These are phyloP conservation scores for Hygrocybe coccinea DNA, from an alignment of 768 basidiomycete genomes.

Conservation along the genomic window DNA sequence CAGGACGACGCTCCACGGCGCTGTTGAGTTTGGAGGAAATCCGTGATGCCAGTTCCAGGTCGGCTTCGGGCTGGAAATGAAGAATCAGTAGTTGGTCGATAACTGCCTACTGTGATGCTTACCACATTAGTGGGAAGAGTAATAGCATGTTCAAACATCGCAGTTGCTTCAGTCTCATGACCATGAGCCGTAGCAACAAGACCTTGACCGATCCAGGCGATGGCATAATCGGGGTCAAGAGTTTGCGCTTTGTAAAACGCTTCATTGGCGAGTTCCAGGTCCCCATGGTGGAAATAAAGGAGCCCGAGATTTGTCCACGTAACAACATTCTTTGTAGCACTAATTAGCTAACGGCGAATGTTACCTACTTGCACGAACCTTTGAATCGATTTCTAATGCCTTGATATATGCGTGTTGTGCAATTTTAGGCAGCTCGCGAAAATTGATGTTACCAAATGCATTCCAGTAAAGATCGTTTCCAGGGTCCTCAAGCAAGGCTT, in stretches of 20 bases:
- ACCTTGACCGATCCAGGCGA: conserved; percentile 90
- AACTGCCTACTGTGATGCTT: conserved; percentile 25
- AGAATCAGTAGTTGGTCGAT: background rate
- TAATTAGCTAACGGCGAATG: conserved; percentile 5
- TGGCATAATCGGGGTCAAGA: conserved; percentile 82
- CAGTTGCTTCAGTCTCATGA: conserved; percentile 55
- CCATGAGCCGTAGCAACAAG: conserved; percentile 59
- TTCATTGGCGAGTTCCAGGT: conserved; percentile 79
- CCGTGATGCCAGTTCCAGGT: conserved; percentile 67
- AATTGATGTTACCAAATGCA: conserved; percentile 70
- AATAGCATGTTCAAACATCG: conserved; percentile 71
- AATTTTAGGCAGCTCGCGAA: conserved; percentile 58
- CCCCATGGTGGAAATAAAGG: conserved; percentile 74
- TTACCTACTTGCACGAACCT: conserved; percentile 42
- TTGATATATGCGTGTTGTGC: conserved; percentile 92
- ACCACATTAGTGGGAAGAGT: conserved; percentile 55
- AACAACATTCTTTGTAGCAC: conserved; percentile 48
- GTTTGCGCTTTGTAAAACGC: conserved; percentile 85
- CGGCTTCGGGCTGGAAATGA: conserved; percentile 63
- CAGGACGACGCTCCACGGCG: conserved; percentile 7
- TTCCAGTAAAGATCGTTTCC: conserved; percentile 75
- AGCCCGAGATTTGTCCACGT: conserved; percentile 89
- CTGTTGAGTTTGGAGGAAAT: conserved; percentile 43
- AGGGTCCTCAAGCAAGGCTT: conserved; percentile 70
- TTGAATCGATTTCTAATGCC: conserved; percentile 79